Percentiles rank a stretch among this genome's conserved stretches.
These are phyloP conservation scores for Coprinopsis cinerea DNA, from an alignment of 768 basidiomycete species.

Conservation along the genomic window DNA sequence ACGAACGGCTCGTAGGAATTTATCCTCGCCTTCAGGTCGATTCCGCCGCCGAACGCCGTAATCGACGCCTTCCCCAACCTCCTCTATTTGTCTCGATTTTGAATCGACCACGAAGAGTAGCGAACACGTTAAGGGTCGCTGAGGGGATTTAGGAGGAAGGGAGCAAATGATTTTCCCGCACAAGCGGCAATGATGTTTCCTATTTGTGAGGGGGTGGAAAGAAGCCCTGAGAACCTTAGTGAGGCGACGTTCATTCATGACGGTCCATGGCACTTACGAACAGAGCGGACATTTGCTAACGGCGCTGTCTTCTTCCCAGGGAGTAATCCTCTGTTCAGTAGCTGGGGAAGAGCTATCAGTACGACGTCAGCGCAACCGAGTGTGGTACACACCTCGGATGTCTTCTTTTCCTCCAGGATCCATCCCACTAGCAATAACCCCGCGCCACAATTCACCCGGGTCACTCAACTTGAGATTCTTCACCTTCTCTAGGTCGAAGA, in stretches of 20 bases:
- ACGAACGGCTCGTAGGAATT: constrained; percentile 84
- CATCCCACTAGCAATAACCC: constrained; percentile 37
- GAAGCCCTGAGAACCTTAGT: constrained; percentile 48
- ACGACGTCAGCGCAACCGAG: constrained; percentile 5
- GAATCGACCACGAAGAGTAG: constrained; percentile 82
- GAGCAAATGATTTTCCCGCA: constrained; percentile 93
- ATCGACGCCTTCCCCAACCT: constrained; percentile 79
- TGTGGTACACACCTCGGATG: constrained; percentile 51
- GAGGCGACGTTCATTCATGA: constrained; percentile 1
- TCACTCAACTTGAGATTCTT: constrained; percentile 47
- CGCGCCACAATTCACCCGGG: constrained; percentile 66
- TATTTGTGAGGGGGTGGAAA: constrained; percentile 86
- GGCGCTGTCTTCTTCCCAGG: constrained; percentile 83
- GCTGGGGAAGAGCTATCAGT: constrained; percentile 29
- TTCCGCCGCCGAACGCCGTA: constrained; percentile 66
- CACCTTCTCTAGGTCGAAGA: constrained; percentile 69
- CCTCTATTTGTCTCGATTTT: constrained; percentile 70
- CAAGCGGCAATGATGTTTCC: constrained; percentile 94
- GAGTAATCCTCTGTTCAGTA: constrained; percentile 88
- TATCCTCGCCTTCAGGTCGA: constrained; percentile 55
- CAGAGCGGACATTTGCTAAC: constrained; percentile 85
- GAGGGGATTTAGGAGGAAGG: constrained; percentile 68
- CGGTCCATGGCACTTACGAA: constrained; percentile 40
- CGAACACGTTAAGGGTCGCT: constrained; percentile 66
- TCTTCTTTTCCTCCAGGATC: constrained; percentile 40